phyloP scores from a whole-genome alignment of 352 stramenopile genomes.

The Phytophthora melonis region DNA sequence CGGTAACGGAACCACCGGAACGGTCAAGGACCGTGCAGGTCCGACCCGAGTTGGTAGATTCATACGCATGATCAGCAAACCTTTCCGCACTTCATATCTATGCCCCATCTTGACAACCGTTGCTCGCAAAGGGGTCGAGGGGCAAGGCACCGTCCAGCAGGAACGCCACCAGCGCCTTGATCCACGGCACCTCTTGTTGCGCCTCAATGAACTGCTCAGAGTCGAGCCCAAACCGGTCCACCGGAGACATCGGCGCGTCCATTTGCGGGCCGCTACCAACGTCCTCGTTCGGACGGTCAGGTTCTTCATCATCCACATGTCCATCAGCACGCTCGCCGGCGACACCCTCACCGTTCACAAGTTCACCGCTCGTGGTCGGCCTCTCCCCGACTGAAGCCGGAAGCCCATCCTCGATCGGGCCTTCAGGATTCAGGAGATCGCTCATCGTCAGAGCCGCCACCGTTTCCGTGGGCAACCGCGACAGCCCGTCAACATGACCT shows the following conservation, averaged over 20 bases:
- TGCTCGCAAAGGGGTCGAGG: slow-evolving; percentile 2
- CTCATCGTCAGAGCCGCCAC: not conserved
- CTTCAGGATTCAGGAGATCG: not conserved
- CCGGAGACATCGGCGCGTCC: not conserved
- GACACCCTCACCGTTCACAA: too few species aligned
- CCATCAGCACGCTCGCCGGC: too few species aligned
- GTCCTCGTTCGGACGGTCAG: not conserved
- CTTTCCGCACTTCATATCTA: not conserved
- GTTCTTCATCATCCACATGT: not conserved
- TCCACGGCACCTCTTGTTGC: not conserved
- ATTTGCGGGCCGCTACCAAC: not conserved
- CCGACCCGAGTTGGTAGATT: slow-evolving; percentile 1
- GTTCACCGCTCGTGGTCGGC: not conserved
- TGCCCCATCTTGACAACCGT: not conserved
- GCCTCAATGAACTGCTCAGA: not conserved
- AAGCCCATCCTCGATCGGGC: too few species aligned
- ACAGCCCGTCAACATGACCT: slow-evolving; percentile 12
- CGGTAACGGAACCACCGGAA: slow-evolving; percentile 3
- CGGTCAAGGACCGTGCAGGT: not conserved
- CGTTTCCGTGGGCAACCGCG: not conserved
- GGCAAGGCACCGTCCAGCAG: slow-evolving; percentile 3
- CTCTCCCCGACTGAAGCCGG: not conserved
- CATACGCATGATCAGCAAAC: slow-evolving; percentile 4
- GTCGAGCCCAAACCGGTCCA: slow-evolving; percentile 3
- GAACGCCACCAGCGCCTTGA: slow-evolving; percentile 9